These are phyloP conservation scores for Cutaneotrichosporon sp. DNA, from an alignment of 1,284 basidiomycete genomes.

Conservation along the genomic window DNA sequence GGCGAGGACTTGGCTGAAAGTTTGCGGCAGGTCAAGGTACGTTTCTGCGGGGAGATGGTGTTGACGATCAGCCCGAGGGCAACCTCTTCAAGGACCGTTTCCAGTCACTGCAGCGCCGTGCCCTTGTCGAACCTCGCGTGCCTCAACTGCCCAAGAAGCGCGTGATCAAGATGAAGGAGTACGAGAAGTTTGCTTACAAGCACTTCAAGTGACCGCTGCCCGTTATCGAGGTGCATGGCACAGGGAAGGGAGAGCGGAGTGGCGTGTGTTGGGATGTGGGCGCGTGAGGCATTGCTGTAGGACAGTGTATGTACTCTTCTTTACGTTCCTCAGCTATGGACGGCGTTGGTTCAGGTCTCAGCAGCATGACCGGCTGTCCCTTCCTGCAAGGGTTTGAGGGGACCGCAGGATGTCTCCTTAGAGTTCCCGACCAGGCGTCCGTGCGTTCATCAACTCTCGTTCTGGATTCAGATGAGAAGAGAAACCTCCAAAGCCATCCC, in stretches of 20 bases:
- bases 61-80: conserved; percentile 67
- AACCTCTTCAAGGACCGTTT: conserved; percentile 89
- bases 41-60: conserved; percentile 1
- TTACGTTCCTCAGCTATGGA: too few species aligned
- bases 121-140: conserved; percentile 50
- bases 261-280: neutral
- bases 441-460: too few species aligned
- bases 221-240: neutral
- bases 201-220: conserved; percentile 54
- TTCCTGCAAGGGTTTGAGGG: too few species aligned
- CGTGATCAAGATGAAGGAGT: conserved; percentile 61
- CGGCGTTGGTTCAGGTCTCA: too few species aligned
- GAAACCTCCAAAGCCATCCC: too few species aligned
- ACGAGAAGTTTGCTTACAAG: conserved; percentile 87
- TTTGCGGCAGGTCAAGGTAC: conserved; percentile 74
- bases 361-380: too few species aligned
- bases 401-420: too few species aligned
- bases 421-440: too few species aligned
- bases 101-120: conserved; percentile 52
- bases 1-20: conserved; percentile 87
- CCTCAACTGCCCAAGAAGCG: conserved; percentile 66
- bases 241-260: too few species aligned
- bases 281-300: neutral
- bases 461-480: too few species aligned
- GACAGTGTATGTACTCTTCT: conserved; percentile 1